Evolutionary conservation across 1,139 yeast genomes (phyloP), one percentile per base, ranked within the genome.

Genomic region (Geotrichum candidum): DNA sequence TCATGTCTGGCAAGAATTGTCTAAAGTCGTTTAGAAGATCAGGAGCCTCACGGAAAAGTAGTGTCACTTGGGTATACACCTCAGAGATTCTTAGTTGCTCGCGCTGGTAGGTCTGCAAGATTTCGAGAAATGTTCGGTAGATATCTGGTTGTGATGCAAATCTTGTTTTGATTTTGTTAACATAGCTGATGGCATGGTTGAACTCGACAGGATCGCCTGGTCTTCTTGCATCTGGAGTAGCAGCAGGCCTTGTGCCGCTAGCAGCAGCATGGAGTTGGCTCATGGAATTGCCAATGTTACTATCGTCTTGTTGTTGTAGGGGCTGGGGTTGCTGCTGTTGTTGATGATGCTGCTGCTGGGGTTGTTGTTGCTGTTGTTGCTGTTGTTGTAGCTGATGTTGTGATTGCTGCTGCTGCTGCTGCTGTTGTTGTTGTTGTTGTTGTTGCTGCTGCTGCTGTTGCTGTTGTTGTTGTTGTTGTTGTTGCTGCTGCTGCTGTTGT

Each of bases 171-270:
- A 94, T 94, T 75, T 92, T 91, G 78, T 94, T 94, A 63, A 94
- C 99, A 72, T 94, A 94, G 66, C 89, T 88, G 66, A 94, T 94
- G 38, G 99, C 99, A 75, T 94, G 98, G 73, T 94, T 92, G 78
- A 94, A 92, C 76, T 94, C 98, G 11, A 91, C 94, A 62, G 96
- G 97, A 2, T 95, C 94, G 18, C 90, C 87, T 68, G 67, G 73
- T 64, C 65, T 70, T 60, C 66, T 66, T 23, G 61, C 70, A 48
- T 65, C 70, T 60, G 71, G 56, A 46, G 68, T 60, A 41, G 61
- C 68, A 1, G 66, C 65, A 10, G 69, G 67, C 10, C 66, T 66
- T 23, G 70, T 68, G 46, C 75, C 72, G 64, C 73, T 72, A 50
- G 80, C 76, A 56, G 78, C 77, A 54, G 80, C 79, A 64, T 77